Percentiles rank a stretch among this genome's conserved stretches.
Evolutionary conservation across 1,284 basidiomycete genomes (phyloP).

Genomic region (Ustilago xerochloae): DNA sequence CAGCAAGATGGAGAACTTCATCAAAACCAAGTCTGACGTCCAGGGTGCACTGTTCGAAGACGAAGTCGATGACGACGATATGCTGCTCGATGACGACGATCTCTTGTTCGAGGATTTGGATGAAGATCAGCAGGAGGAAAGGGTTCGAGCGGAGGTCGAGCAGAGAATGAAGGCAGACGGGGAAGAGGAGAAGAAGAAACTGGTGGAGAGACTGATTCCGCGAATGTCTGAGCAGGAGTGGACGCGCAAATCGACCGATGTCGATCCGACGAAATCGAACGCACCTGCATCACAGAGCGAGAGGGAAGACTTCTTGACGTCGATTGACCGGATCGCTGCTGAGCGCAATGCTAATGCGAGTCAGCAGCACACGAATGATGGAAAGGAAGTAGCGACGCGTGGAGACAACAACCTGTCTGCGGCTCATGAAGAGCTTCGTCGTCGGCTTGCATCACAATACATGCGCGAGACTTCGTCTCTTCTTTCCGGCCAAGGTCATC

Average conservation of each 20-base stretch:
- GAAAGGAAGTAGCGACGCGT: conserved; percentile 1
- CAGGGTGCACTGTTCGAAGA: conserved; percentile 61
- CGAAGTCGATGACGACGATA: conserved; percentile 45
- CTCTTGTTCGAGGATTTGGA: conserved; percentile 38
- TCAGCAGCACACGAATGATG: neutral
- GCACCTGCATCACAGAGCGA: neutral
- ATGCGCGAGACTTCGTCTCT: conserved; percentile 33
- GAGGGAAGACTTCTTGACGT: conserved; percentile 16
- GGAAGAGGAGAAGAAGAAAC: conserved; percentile 16
- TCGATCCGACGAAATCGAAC: neutral
- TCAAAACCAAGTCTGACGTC: conserved; percentile 55
- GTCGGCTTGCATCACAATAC: conserved; percentile 38
- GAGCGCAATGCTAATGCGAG: neutral
- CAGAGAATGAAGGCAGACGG: conserved; percentile 10
- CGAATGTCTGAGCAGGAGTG: conserved; percentile 34
- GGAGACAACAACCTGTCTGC: conserved; percentile 15
- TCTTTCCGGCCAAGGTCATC: conserved; percentile 30
- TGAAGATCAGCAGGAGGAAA: conserved; percentile 30
- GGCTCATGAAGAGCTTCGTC: conserved; percentile 25
- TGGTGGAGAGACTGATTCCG: conserved; percentile 31
- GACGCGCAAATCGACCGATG: conserved; percentile 8
- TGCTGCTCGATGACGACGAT: conserved; percentile 36
- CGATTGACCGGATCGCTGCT: conserved; percentile 32
- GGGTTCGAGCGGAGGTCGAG: conserved; percentile 12
- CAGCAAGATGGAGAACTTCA: conserved; percentile 55